phyloP scores from a whole-genome alignment of 2,329 filamentous ascomycete species.

The Calonectria naviculata region DNA sequence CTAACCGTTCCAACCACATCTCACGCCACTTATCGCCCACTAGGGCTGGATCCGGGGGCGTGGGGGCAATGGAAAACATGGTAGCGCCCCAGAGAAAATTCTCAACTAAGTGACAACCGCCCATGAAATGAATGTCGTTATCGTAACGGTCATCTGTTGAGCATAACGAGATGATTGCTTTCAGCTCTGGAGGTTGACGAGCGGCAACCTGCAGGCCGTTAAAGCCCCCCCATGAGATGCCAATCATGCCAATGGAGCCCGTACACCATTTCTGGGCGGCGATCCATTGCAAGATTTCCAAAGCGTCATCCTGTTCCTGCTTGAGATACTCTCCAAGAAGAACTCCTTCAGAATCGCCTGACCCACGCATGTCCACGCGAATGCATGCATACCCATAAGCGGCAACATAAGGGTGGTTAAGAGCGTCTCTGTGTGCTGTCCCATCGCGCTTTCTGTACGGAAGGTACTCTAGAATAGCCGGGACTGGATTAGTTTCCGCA shows the following conservation, averaged over 20 bases:
- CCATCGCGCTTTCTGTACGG: constrained; percentile 13
- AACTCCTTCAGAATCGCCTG: constrained; percentile 11
- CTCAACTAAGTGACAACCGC: neutral
- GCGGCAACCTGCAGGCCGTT: constrained; percentile 12
- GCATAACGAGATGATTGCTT: neutral
- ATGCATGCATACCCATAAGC: constrained; percentile 10
- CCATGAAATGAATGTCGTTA: neutral
- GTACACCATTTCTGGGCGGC: constrained; percentile 10
- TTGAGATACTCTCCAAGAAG: constrained; percentile 10
- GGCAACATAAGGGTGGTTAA: constrained; percentile 10
- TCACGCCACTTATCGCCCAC: constrained; percentile 12
- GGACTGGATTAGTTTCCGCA: neutral
- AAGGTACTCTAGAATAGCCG: constrained; percentile 12
- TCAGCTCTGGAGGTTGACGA: neutral
- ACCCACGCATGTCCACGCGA: constrained; percentile 10
- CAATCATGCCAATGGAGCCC: constrained; percentile 14
- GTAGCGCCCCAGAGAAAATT: neutral
- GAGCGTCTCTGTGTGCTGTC: constrained; percentile 2
- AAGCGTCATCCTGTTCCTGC: constrained; percentile 13
- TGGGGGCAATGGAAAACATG: constrained; percentile 9
- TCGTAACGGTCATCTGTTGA: neutral
- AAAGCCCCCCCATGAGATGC: constrained; percentile 18
- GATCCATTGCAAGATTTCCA: constrained; percentile 13
- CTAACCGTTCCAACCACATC: constrained; percentile 9
- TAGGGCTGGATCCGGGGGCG: constrained; percentile 9